A percentile compares a stretch with the other conserved stretches of the same genome.
Conservation (phyloP, 495 filamentous ascomycete genomes). For the Xanthoparmelia taractica region DNA sequence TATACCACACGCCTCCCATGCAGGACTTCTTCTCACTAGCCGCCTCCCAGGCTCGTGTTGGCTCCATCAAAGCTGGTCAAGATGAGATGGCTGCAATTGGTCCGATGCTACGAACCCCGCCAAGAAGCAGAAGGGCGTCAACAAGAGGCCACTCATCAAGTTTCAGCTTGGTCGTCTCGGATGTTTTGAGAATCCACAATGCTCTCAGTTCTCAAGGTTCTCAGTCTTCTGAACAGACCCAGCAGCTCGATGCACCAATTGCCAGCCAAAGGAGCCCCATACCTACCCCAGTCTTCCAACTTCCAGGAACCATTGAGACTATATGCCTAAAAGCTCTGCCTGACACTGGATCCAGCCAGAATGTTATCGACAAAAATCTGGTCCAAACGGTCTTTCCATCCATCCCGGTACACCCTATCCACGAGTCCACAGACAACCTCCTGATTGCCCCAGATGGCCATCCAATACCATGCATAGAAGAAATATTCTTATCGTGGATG, state of each 20-base stretch:
- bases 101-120: not conserved
- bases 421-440: constrained; percentile 4
- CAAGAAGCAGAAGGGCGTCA: not conserved
- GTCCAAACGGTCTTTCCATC: constrained; percentile 3
- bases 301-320: constrained; percentile 6
- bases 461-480: constrained; percentile 6
- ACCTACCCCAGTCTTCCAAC: constrained; percentile 3
- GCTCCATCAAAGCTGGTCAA: not conserved
- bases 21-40: constrained; percentile 6
- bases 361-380: constrained; percentile 9
- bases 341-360: constrained; percentile 11
- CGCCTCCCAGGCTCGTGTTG: not conserved
- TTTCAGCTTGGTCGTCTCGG: constrained; percentile 1
- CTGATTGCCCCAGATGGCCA: constrained; percentile 8
- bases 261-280: not conserved
- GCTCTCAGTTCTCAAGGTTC: not conserved
- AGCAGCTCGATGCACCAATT: not conserved
- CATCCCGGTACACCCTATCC: not conserved
- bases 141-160: not conserved
- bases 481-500: not conserved
- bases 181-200: not conserved
- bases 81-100: not conserved
- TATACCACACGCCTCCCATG: constrained; percentile 5
- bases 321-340: constrained; percentile 5
- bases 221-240: not conserved